phyloP scores from a whole-genome alignment of 1,284 basidiomycete species.

The Ustilago shanxiensis region DNA sequence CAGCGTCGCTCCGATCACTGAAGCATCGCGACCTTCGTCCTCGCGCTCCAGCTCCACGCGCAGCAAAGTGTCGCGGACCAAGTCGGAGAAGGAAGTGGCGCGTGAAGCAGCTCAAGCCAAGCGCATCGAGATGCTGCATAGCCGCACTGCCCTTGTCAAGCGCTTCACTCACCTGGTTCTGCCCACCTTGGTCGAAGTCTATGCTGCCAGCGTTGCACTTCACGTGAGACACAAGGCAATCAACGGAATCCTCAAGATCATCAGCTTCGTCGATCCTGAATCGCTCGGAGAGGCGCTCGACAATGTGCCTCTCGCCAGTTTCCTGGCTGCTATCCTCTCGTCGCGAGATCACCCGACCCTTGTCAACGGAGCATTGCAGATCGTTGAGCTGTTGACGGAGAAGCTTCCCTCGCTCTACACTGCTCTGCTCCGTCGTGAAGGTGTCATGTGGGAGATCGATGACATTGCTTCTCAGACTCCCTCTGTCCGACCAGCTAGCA shows the following conservation, averaged over 20 bases:
- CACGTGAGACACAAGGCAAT: slow-evolving; percentile 61
- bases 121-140: slow-evolving; percentile 60
- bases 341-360: slow-evolving; percentile 57
- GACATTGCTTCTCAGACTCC: slow-evolving; percentile 59
- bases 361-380: slow-evolving; percentile 64
- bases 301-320: slow-evolving; percentile 66
- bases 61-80: slow-evolving; percentile 31
- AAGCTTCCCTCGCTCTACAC: slow-evolving; percentile 64
- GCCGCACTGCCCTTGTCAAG: slow-evolving; percentile 57
- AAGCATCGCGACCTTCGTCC: slow-evolving; percentile 10
- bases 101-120: slow-evolving; percentile 56
- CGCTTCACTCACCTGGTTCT: slow-evolving; percentile 66
- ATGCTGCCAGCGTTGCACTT: slow-evolving; percentile 64
- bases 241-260: slow-evolving; percentile 63
- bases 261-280: slow-evolving; percentile 63
- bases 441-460: slow-evolving; percentile 67
- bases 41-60: slow-evolving; percentile 28
- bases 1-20: slow-evolving; percentile 4
- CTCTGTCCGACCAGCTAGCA: slow-evolving; percentile 76
- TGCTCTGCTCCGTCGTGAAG: slow-evolving; percentile 61
- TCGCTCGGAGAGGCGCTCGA: slow-evolving; percentile 56
- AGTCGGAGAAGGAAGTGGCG: slow-evolving; percentile 53
- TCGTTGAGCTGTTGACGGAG: slow-evolving; percentile 65
- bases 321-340: slow-evolving; percentile 64
- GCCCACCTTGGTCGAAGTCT: slow-evolving; percentile 65